Conservation (phyloP, 2,329 filamentous ascomycete species). For the Venturia asperata region DNA sequence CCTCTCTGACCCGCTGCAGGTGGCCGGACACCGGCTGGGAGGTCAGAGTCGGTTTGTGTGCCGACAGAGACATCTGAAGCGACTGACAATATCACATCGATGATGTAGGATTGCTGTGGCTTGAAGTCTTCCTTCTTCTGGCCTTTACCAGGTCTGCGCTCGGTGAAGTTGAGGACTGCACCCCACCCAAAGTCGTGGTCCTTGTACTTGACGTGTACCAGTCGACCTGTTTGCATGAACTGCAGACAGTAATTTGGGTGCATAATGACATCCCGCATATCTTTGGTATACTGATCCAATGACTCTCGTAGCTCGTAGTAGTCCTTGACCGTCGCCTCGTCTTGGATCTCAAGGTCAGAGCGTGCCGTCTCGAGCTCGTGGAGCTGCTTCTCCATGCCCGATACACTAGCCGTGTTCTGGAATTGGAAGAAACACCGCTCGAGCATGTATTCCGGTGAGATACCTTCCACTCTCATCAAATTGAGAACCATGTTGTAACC, state of each 20-base stretch:
- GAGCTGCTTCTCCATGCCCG: constrained; percentile 73
- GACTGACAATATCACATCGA: constrained; percentile 71
- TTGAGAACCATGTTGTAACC: constrained; percentile 99
- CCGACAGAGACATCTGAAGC: constrained; percentile 47
- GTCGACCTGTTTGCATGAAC: constrained; percentile 79
- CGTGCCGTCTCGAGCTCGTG: constrained; percentile 69
- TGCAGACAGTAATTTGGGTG: constrained; percentile 80
- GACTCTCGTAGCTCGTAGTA: constrained; percentile 89
- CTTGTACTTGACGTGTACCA: constrained; percentile 76
- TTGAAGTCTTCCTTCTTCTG: constrained; percentile 58
- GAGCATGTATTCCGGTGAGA: constrained; percentile 98
- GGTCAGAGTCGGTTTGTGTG: constrained; percentile 57
- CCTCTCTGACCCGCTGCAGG: constrained; percentile 56
- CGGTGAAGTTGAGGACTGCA: constrained; percentile 67
- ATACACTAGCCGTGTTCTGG: constrained; percentile 86
- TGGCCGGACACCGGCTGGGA: constrained; percentile 57
- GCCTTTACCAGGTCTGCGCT: constrained; percentile 59
- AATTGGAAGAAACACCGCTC: constrained; percentile 98
- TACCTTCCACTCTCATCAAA: constrained; percentile 93
- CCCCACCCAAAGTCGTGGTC: constrained; percentile 92
- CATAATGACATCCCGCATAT: constrained; percentile 87
- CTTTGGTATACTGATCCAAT: constrained; percentile 72
- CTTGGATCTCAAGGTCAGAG: constrained; percentile 66
- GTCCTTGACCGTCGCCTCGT: constrained; percentile 83
- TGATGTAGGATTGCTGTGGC: constrained; percentile 69